Conservation (phyloP, 2,329 filamentous ascomycete genomes). For the Blastomyces emzantsi region DNA sequence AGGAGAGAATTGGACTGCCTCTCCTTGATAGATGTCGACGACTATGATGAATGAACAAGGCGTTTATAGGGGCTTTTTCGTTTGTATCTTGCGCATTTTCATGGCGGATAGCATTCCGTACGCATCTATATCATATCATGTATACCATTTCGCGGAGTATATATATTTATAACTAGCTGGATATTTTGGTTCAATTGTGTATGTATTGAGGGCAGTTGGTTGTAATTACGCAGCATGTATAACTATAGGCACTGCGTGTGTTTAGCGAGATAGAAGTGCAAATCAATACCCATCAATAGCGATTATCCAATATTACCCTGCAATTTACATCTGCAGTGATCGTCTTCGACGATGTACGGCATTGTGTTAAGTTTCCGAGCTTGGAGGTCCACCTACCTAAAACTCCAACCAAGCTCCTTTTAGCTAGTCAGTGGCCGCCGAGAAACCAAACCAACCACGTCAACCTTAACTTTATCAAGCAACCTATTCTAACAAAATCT, state of each 20-base stretch:
- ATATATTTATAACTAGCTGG: neutral
- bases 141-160: neutral
- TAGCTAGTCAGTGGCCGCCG: conserved; percentile 11
- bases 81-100: conserved; percentile 1
- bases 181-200: neutral
- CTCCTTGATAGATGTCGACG: conserved; percentile 45
- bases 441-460: neutral
- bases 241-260: neutral
- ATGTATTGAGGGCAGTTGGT: neutral
- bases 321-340: neutral
- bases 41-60: conserved; percentile 5
- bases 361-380: neutral
- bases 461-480: neutral
- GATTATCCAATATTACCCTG: neutral
- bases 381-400: neutral
- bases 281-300: neutral
- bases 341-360: neutral
- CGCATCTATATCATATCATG: neutral
- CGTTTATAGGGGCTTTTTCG: neutral
- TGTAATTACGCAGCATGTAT: neutral
- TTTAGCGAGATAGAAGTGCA: neutral
- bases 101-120: neutral
- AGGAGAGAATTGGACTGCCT: conserved; percentile 51
- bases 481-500: neutral
- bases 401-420: conserved; percentile 20